Evolutionary conservation across 768 basidiomycete species (phyloP).

Genomic region (Mycena pura): DNA sequence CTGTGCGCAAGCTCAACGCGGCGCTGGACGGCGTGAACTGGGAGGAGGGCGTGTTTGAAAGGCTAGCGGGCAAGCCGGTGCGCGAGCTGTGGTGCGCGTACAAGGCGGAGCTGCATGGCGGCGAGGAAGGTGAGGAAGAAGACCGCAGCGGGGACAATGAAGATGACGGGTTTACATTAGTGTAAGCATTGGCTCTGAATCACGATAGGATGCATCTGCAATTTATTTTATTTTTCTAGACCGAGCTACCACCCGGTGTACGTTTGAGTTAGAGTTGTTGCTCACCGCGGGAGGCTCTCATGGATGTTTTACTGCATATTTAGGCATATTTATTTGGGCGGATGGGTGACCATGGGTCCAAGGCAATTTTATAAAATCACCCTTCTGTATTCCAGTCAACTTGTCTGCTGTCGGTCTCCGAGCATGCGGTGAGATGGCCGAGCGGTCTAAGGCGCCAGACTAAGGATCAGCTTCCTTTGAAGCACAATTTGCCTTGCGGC

Average conservation of each 20-base stretch:
- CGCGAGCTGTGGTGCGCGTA: slow-evolving; percentile 67
- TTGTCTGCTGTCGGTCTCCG: too few relatives aligned
- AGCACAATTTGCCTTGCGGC: background rate
- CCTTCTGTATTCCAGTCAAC: too few relatives aligned
- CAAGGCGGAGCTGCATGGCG: slow-evolving; percentile 45
- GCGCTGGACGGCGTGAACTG: slow-evolving; percentile 57
- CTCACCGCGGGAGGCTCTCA: too few relatives aligned
- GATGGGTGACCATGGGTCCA: background rate
- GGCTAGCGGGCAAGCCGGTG: slow-evolving; percentile 58
- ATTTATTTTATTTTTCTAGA: slow-evolving; percentile 17
- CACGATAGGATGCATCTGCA: background rate
- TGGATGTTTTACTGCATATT: too few relatives aligned
- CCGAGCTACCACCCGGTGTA: slow-evolving; percentile 18
- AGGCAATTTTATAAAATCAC: too few relatives aligned
- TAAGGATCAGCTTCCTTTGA: slow-evolving; percentile 1
- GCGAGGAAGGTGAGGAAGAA: slow-evolving; percentile 9
- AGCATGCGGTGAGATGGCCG: background rate
- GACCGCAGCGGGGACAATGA: background rate
- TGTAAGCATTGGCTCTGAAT: slow-evolving; percentile 6
- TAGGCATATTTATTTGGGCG: too few relatives aligned
- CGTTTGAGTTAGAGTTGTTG: too few relatives aligned
- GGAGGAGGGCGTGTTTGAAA: slow-evolving; percentile 57
- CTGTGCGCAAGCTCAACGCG: slow-evolving; percentile 64
- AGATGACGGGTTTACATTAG: slow-evolving; percentile 12
- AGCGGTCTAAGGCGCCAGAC: background rate